These are phyloP conservation scores for Candida maltosa DNA, from an alignment of 805 yeast genomes.

Conservation along the genomic window DNA sequence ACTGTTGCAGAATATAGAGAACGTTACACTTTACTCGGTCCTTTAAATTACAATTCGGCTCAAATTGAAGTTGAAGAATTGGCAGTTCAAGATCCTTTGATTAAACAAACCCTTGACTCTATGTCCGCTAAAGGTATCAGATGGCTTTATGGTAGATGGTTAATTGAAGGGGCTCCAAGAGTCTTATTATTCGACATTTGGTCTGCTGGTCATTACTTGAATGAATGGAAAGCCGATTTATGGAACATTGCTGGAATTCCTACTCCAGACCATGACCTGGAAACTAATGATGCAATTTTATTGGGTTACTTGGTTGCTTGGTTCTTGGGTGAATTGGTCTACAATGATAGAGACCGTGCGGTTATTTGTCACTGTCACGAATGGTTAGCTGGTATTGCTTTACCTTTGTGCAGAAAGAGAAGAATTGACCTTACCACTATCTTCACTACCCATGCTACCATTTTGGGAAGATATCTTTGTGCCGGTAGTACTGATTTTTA, in stretches of 20 bases:
- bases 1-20: conserved; percentile 91
- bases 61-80: conserved; percentile 80
- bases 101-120: conserved; percentile 64
- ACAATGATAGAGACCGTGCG: conserved; percentile 79
- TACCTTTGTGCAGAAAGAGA: conserved; percentile 89
- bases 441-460: conserved; percentile 96
- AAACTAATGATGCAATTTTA: conserved; percentile 88
- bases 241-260: conserved; percentile 94
- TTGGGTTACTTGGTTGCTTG: conserved; percentile 93
- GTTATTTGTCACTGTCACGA: conserved; percentile 94
- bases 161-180: conserved; percentile 95
- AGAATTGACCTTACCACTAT: conserved; percentile 91
- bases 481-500: conserved; percentile 96
- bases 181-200: conserved; percentile 84
- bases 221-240: conserved; percentile 92
- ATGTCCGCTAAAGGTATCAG: conserved; percentile 81
- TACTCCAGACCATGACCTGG: conserved; percentile 82
- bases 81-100: conserved; percentile 50
- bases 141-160: conserved; percentile 91
- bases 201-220: conserved; percentile 64
- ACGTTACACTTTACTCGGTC: conserved; percentile 84
- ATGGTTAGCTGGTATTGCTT: conserved; percentile 96
- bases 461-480: conserved; percentile 90
- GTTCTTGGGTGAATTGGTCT: conserved; percentile 94
- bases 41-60: conserved; percentile 70